Conservation (phyloP, 495 filamentous ascomycete species). For the Hypoxylon subgilvum region DNA sequence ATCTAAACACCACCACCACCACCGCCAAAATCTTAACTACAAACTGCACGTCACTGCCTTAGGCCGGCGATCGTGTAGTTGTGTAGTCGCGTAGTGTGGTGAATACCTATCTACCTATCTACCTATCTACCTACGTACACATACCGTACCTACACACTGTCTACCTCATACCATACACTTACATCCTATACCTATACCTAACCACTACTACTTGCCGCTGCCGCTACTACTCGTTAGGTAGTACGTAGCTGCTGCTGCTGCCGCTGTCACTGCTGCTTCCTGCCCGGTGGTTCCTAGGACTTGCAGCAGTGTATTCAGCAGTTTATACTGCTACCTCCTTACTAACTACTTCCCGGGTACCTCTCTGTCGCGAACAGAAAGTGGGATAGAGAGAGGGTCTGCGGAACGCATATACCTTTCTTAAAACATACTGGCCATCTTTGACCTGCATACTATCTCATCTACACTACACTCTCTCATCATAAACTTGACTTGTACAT, state of each 20-base stretch:
- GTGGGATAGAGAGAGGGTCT: too few relatives aligned
- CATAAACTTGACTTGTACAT: too few relatives aligned
- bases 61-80: constrained; percentile 25
- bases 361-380: too few relatives aligned
- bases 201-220: neutral
- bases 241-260: neutral
- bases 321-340: too few relatives aligned
- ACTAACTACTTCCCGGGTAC: neutral
- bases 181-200: neutral
- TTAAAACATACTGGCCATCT: neutral
- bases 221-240: neutral
- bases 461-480: constrained; percentile 9
- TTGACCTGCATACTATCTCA: neutral
- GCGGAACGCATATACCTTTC: too few relatives aligned
- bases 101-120: neutral
- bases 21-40: too few relatives aligned
- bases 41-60: constrained; percentile 38
- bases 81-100: neutral
- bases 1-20: constrained; percentile 19
- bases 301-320: neutral
- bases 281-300: neutral
- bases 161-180: neutral
- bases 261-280: neutral
- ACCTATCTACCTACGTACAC: neutral
- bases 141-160: too few relatives aligned